These are phyloP conservation scores for Paecilomyces variotii DNA, from an alignment of 2,329 filamentous ascomycete genomes.

Conservation along the genomic window DNA sequence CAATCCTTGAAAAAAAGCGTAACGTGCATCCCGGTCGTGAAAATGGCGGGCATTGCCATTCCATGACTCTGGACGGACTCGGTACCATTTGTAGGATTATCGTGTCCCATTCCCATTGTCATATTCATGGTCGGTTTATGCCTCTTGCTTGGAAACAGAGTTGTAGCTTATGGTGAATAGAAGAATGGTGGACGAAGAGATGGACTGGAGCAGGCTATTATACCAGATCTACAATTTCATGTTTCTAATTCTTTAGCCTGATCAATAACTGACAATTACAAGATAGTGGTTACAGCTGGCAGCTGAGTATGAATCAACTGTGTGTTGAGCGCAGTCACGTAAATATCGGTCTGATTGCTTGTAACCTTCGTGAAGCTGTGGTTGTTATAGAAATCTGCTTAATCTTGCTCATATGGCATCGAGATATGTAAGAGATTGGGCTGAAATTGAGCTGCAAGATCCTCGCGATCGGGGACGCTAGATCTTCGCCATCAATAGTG, in stretches of 20 bases:
- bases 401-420: background rate
- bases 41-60: background rate
- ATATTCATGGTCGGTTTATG: background rate
- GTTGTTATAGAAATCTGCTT: background rate
- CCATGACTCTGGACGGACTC: background rate
- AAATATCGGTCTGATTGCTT: background rate
- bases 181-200: background rate
- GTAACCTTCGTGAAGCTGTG: background rate
- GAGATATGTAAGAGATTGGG: background rate
- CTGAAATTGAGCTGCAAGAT: background rate
- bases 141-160: background rate
- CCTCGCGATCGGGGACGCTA: background rate
- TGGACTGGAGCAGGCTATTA: background rate
- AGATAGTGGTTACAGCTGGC: background rate
- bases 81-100: background rate
- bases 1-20: background rate
- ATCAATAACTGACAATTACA: background rate
- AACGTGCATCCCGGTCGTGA: background rate
- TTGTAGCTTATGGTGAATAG: background rate
- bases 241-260: background rate
- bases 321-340: background rate
- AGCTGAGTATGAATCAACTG: background rate
- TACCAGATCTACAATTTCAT: background rate
- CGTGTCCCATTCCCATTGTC: background rate
- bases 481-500: background rate